Evolutionary conservation across 2,329 filamentous ascomycete species (phyloP), one percentile per base, ranked within the genome.

Genomic region (Domatiomyces catenatus): DNA sequence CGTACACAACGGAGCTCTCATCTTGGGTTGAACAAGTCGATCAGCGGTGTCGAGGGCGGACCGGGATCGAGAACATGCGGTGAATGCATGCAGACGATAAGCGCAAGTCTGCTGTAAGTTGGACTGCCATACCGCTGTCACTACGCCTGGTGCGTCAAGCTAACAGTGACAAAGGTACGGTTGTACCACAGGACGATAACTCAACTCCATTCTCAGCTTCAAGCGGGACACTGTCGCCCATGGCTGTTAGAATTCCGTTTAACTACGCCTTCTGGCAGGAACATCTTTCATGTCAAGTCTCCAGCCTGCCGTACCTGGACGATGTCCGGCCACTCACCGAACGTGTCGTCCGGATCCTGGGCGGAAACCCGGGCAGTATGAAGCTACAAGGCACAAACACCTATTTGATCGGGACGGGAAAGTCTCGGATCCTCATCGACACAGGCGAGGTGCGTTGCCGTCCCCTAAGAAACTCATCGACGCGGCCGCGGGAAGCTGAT

Each of bases 241-340:
- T n/a, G n/a, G 18, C 18, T 8, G n/a, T 43, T 3, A 17, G n/a
- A 5, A 43, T 43, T 43, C 54, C 66, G 0, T 59, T 73, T 8
- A 70, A 73, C 54, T 66, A 69, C 24, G 69, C 69, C 56, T 69
- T 65, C 7, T 75, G 73, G 52, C 67, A 73, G 20, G 70, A 73
- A 32, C 75, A 73, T 57, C 67, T 75, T 1, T 59, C 64, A 7
- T 58, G 56, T 1, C 71, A 74, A 51, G 56, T 58, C 24, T 50
- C 62, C 8, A 48, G 49, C 8, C 57, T 74, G 0, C 69, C 70
- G 0, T 39, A 61, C 2, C 32, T 74, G 1, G 18, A 47, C 3
- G 63, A 72, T 54, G 66, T 72, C 0, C 67, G 71, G 54, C 62
- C 69, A 44, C 48, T 73, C 32, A 72, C 58, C 18, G 63, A 63